Percentiles rank a stretch among this genome's conserved stretches.
Evolutionary conservation across 163 green algal species (phyloP).

Genomic region (Volvox carteri): DNA sequence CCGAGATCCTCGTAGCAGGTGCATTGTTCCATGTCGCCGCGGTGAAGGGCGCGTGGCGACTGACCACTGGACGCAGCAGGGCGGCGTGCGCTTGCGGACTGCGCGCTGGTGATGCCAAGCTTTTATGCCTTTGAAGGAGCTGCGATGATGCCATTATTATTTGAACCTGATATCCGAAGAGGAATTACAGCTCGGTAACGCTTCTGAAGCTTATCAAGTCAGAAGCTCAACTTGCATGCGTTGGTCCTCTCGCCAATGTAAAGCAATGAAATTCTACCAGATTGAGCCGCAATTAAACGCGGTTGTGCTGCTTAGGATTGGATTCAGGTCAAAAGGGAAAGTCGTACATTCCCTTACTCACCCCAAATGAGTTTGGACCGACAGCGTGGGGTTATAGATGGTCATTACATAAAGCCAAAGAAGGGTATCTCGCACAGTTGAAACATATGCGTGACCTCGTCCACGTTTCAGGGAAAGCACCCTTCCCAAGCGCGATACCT

Average conservation of each 20-base stretch:
- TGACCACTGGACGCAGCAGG: conserved; percentile 10
- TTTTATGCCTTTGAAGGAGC: neutral
- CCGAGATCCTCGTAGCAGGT: neutral
- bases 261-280: too few relatives aligned
- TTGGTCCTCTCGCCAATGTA: too few relatives aligned
- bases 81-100: conserved; percentile 9
- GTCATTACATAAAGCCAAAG: too few relatives aligned
- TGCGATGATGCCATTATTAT: conserved; percentile 18
- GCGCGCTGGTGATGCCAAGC: neutral
- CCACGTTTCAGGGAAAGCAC: neutral
- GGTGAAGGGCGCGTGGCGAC: conserved; percentile 19
- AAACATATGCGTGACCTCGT: neutral
- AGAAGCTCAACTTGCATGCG: too few relatives aligned
- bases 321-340: neutral
- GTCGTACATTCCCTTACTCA: neutral
- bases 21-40: neutral
- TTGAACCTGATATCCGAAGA: neutral
- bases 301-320: too few relatives aligned
- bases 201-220: too few relatives aligned
- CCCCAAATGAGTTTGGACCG: too few relatives aligned
- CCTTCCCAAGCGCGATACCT: neutral
- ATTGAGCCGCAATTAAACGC: too few relatives aligned
- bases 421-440: too few relatives aligned
- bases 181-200: too few relatives aligned
- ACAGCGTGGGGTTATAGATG: too few relatives aligned